Conservation (phyloP, 148 eudicot genomes). For the Polygonum aviculare region DNA sequence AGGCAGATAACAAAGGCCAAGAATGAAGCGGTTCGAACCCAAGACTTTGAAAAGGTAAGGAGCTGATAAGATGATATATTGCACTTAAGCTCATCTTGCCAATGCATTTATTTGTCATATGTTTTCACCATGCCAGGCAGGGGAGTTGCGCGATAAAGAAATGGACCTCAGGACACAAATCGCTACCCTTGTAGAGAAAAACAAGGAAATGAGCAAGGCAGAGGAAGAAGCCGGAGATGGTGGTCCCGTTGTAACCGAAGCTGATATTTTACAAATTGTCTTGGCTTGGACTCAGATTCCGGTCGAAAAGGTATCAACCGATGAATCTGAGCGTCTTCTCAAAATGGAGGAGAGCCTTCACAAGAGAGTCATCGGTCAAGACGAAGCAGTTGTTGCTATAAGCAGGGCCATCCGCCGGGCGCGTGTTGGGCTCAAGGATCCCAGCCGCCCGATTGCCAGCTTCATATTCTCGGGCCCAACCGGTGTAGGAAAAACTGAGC, state of each 20-base stretch:
- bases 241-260: slow-evolving; percentile 14
- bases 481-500: slow-evolving; percentile 12
- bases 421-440: slow-evolving; percentile 19
- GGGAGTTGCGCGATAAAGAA: slow-evolving; percentile 34
- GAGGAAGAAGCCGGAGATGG: slow-evolving; percentile 27
- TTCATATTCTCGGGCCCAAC: slow-evolving; percentile 21
- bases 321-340: slow-evolving; percentile 18
- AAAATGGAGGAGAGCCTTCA: slow-evolving; percentile 13
- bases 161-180: slow-evolving; percentile 34
- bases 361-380: slow-evolving; percentile 16
- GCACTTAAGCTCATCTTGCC: no score
- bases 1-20: slow-evolving; percentile 56
- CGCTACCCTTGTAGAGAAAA: slow-evolving; percentile 23
- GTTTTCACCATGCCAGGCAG: slow-evolving; percentile 22
- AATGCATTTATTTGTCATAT: no score
- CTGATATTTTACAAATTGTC: slow-evolving; percentile 10
- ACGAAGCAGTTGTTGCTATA: slow-evolving; percentile 17
- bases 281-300: slow-evolving; percentile 17
- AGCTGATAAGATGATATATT: no score
- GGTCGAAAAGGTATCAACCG: slow-evolving; percentile 13
- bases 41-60: slow-evolving; percentile 58
- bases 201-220: slow-evolving; percentile 47
- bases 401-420: slow-evolving; percentile 20
- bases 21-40: slow-evolving; percentile 53
- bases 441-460: slow-evolving; percentile 21